These are phyloP conservation scores for Talaromyces wortmannii DNA, from an alignment of 495 filamentous ascomycete genomes.

Conservation along the genomic window DNA sequence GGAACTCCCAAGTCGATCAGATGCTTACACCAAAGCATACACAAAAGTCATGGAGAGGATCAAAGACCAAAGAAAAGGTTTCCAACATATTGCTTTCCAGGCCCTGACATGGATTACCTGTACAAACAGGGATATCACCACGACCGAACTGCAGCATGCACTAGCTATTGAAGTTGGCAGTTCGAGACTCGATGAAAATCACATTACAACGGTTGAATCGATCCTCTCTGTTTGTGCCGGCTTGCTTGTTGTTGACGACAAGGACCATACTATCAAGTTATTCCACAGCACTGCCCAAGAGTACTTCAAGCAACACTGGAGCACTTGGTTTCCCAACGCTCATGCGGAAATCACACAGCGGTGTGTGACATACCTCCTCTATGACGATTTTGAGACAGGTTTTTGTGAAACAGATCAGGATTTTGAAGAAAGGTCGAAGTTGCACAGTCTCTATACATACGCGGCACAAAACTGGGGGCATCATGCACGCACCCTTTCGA, in stretches of 20 bases:
- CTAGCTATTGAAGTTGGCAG: slow-evolving; percentile 5
- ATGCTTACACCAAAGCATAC: slow-evolving; percentile 6
- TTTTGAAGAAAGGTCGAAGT: neutral
- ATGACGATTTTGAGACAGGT: neutral
- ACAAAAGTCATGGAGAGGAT: slow-evolving; percentile 4
- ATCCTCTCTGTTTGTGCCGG: slow-evolving; percentile 15
- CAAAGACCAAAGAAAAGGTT: slow-evolving; percentile 1
- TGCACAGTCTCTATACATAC: slow-evolving; percentile 32
- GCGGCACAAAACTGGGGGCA: slow-evolving; percentile 35
- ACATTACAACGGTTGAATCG: neutral
- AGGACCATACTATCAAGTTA: slow-evolving; percentile 16
- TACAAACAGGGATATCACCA: slow-evolving; percentile 6
- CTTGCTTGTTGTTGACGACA: slow-evolving; percentile 18
- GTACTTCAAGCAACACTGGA: slow-evolving; percentile 12
- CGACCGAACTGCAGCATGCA: slow-evolving; percentile 9
- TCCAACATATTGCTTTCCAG: slow-evolving; percentile 14
- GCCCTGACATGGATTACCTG: slow-evolving; percentile 9
- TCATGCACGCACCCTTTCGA: slow-evolving; percentile 19
- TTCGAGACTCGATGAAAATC: slow-evolving; percentile 1
- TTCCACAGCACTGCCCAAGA: slow-evolving; percentile 21
- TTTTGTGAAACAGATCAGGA: no score
- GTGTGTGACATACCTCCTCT: slow-evolving; percentile 14
- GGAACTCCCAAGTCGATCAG: neutral
- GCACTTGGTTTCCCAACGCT: neutral
- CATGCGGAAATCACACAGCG: slow-evolving; percentile 7